These are phyloP conservation scores for Picea glauca DNA, from an alignment of 75 land plant genomes.

Conservation along the genomic window DNA sequence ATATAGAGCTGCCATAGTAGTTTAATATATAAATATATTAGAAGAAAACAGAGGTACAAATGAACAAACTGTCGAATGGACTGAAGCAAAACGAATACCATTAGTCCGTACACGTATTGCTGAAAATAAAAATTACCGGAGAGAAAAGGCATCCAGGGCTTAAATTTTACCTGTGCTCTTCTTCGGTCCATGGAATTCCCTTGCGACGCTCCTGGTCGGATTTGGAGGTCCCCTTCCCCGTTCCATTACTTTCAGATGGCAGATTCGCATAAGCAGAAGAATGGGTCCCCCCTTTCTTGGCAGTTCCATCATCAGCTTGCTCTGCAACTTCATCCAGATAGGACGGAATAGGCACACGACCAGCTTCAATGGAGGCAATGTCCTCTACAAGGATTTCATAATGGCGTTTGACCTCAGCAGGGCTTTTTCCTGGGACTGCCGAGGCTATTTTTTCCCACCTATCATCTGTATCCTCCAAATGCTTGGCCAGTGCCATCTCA, in stretches of 20 bases:
- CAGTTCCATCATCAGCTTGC: background rate
- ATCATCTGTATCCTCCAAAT: constrained; percentile 6
- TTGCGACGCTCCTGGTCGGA: constrained; percentile 60
- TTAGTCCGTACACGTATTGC: too few species aligned
- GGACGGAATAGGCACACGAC: constrained; percentile 42
- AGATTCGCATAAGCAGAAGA: background rate
- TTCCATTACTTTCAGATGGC: background rate
- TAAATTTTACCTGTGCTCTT: constrained; percentile 67
- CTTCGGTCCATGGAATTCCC: constrained; percentile 76
- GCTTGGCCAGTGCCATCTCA: constrained; percentile 37
- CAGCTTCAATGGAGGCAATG: constrained; percentile 56
- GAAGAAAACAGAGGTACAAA: too few species aligned
- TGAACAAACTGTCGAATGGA: too few species aligned
- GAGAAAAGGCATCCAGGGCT: too few species aligned
- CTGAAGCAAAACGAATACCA: too few species aligned
- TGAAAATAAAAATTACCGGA: too few species aligned
- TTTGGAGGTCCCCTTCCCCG: background rate
- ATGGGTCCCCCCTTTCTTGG: background rate
- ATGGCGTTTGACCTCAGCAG: constrained; percentile 23
- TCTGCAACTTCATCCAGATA: constrained; percentile 12
- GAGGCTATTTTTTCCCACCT: constrained; percentile 35
- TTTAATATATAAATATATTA: too few species aligned
- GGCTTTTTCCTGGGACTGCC: constrained; percentile 32
- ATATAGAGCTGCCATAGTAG: too few species aligned
- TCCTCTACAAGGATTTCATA: constrained; percentile 39